Evolutionary conservation across 768 basidiomycete genomes (phyloP), one percentile per base, ranked within the genome.

Genomic region (Pulveroboletus sp.): DNA sequence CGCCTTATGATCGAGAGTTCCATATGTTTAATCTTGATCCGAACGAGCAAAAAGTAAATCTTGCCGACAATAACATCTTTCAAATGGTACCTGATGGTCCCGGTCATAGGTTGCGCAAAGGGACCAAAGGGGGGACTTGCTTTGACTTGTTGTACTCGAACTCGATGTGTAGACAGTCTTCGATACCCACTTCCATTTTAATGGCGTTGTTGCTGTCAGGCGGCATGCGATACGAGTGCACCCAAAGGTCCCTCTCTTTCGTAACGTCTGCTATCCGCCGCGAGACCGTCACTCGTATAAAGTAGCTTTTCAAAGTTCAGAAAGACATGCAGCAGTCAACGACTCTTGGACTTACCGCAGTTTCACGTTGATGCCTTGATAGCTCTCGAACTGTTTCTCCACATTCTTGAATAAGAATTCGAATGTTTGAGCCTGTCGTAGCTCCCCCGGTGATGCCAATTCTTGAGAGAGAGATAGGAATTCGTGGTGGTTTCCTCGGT

Each of bases 81-180:
- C 51, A 98, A 72, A 65, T 99, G 96, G 70, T 99, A 99, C 71
- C 95, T 99, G 17, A 36, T 41, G 14, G 32, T 36, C 8, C 27
- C 27, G 16, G 51, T 45, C 49, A 57, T 26, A 30, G 31, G 17
- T 40, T 13, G 13, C 43, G 11, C 32, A 36, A 36, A 16, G 47
- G n/a, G 37, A 30, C 26, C 17, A 38, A 6, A 29, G 17, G 35
- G 5, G 1, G 16, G 13, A 75, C 88, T 56, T 50, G 91, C 95
- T 99, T 98, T 49, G 94, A 95, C 68, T 98, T 97, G 77, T 99
- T 97, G 73, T 99, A 98, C 73, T 98, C 96, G 57, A 97, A 98
- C 66, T 97, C 96, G 60, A 98, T 99, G 67, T 98, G 95, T 60
- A 98, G 70, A 68, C 96, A 98, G 63, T 98, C 96, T 67, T 98